Conservation (phyloP, 805 yeast genomes). For the Yarrowia sp. region DNA sequence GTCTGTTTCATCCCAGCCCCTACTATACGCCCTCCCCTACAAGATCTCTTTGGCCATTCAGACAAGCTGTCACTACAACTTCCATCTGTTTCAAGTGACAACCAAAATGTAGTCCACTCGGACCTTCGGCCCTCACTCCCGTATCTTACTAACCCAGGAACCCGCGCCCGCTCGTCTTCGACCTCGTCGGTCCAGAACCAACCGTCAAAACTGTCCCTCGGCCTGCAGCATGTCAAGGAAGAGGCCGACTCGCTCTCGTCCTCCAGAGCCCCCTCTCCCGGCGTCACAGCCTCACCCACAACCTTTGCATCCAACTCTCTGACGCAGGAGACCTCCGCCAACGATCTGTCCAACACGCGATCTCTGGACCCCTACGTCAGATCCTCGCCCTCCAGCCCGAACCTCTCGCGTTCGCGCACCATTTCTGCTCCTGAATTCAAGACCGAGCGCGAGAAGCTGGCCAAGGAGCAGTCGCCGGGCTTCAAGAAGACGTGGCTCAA, state of each 20-base stretch:
- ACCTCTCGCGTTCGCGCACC: not conserved
- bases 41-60: no score
- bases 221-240: constrained; percentile 13
- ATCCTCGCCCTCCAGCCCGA: not conserved
- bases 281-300: not conserved
- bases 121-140: not conserved
- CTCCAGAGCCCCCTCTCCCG: not conserved
- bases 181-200: constrained; percentile 2
- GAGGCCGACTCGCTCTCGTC: not conserved
- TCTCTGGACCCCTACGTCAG: constrained; percentile 13
- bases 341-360: constrained; percentile 1
- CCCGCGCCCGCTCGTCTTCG: constrained; percentile 1
- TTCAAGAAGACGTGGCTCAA: constrained; percentile 22
- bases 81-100: no score
- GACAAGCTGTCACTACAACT: no score
- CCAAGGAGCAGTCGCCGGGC: constrained; percentile 21
- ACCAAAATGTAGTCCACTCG: no score
- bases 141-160: constrained; percentile 2
- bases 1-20: no score
- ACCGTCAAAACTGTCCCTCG: constrained; percentile 5
- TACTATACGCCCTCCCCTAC: no score
- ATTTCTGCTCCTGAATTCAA: constrained; percentile 20
- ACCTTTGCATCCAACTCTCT: not conserved
- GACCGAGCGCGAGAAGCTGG: constrained; percentile 13
- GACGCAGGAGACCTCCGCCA: not conserved